Evolutionary conservation across 805 yeast species (phyloP), one percentile per base, ranked within the genome.

Genomic region (Kluyveromyces starmeri): DNA sequence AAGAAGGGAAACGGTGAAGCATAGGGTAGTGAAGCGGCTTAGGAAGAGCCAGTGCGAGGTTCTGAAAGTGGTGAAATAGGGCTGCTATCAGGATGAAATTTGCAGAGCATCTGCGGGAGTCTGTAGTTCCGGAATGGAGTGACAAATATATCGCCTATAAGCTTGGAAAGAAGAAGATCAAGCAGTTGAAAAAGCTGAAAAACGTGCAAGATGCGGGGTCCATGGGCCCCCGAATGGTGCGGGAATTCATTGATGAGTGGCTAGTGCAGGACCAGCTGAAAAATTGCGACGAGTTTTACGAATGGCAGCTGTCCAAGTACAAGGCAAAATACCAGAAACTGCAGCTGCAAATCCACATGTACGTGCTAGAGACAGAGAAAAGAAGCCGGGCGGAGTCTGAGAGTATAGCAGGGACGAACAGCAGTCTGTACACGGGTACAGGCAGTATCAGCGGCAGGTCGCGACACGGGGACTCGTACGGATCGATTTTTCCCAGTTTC

Each of bases 121-220:
- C 76, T n/a, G 64, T 68, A 10, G 81, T 82, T 37, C 95, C 96
- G 4, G 94, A 82, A 49, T 88, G 96, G 96, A 76, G 74, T 49
- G 78, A 75, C 35, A 77, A 78, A 49, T 88, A 88, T 51, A 66
- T 88, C 21, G 81, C 83, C 49, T 80, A 80, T 52, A 75, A 76
- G 45, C 52, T 58, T 28, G 67, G 72, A 20, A 65, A 62, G 46
- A 62, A 60, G 45, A 58, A 51, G 41, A 48, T 66, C 33, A 64
- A 47, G 7, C 58, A 60, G 20, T 46, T 41, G 29, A 32, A 35
- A 12, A 24, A 28, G 4, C 32, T 25, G 18, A 44, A 27, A 25
- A 30, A 20, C 12, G 35, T n/a, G 27, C 32, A 10, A 25, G 32
- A 20, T 37, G 28, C 7, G n/a, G 30, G 23, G 36, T 52, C 4